A percentile compares a stretch with the other conserved stretches of the same genome.
These are phyloP conservation scores for Aquilaria yunnanensis DNA, from an alignment of 345 rosid species.

Conservation along the genomic window DNA sequence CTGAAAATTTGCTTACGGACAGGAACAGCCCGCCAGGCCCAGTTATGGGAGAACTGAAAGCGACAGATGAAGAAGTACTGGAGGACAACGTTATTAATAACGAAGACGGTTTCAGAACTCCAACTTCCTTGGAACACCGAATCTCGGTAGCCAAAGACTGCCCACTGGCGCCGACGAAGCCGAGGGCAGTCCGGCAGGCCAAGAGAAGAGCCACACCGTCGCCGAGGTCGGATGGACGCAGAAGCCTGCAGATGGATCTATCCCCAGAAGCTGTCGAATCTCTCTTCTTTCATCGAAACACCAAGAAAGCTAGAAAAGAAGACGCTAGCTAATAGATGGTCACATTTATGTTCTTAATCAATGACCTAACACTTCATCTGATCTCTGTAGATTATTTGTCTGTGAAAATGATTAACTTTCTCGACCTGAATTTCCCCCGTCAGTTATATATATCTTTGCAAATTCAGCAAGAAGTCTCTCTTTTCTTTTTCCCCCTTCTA, in stretches of 20 bases:
- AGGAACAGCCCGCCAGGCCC: background rate
- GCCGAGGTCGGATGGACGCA: too few species aligned
- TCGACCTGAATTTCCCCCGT: too few species aligned
- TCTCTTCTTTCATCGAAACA: conserved; percentile 35
- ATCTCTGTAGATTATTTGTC: too few species aligned
- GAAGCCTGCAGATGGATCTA: conserved; percentile 29
- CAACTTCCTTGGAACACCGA: conserved; percentile 38
- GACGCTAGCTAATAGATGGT: background rate
- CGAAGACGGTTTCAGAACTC: conserved; percentile 46
- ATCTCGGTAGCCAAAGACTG: conserved; percentile 29
- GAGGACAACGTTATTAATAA: conserved; percentile 4
- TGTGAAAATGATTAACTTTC: too few species aligned
- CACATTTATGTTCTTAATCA: too few species aligned
- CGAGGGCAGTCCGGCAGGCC: background rate
- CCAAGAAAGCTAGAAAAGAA: conserved; percentile 53
- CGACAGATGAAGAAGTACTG: background rate
- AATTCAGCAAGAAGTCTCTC: too few species aligned
- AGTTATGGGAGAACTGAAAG: background rate
- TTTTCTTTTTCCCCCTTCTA: too few species aligned
- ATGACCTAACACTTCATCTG: too few species aligned
- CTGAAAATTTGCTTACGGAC: background rate
- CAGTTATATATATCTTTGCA: too few species aligned
- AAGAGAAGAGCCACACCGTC: conserved; percentile 30
- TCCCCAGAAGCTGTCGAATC: conserved; percentile 35
- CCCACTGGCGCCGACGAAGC: conserved; percentile 41